Conservation (phyloP, 1,284 basidiomycete genomes). For the Vanrija humicola region DNA sequence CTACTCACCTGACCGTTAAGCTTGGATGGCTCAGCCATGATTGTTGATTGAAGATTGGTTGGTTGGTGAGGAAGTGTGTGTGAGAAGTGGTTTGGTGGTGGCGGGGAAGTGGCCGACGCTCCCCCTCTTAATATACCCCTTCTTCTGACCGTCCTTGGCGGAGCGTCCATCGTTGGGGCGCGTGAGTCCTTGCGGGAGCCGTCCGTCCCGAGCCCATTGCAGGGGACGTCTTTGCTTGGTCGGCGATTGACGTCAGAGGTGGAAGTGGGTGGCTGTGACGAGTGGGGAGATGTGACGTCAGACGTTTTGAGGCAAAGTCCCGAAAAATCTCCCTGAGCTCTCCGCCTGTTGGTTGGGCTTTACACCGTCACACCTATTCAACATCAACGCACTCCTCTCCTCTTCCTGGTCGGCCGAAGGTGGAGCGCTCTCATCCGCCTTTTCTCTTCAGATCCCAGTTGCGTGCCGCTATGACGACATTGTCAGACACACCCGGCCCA, state of each 20-base stretch:
- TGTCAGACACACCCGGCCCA: not conserved
- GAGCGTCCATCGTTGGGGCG: too few relatives aligned
- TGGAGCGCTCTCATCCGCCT: too few relatives aligned
- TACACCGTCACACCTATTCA: too few relatives aligned
- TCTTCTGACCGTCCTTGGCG: not conserved
- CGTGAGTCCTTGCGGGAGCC: not conserved
- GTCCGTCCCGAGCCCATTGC: too few relatives aligned
- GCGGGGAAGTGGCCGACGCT: not conserved
- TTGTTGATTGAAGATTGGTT: conserved; percentile 6
- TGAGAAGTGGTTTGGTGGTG: not conserved
- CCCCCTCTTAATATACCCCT: not conserved
- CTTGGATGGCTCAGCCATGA: conserved; percentile 55
- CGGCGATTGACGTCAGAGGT: not conserved
- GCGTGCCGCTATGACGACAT: too few relatives aligned
- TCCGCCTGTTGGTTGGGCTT: too few relatives aligned
- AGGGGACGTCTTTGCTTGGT: not conserved
- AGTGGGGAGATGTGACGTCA: conserved; percentile 61
- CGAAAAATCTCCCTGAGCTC: too few relatives aligned
- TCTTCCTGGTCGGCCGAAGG: too few relatives aligned
- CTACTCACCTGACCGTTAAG: conserved; percentile 55
- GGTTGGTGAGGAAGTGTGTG: not conserved
- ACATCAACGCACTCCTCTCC: too few relatives aligned
- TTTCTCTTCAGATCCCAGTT: too few relatives aligned
- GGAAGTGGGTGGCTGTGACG: not conserved
- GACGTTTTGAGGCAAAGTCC: not conserved